Base-by-base conservation (phyloP, 306 rosid genomes). In the Inga laurina region DNA sequence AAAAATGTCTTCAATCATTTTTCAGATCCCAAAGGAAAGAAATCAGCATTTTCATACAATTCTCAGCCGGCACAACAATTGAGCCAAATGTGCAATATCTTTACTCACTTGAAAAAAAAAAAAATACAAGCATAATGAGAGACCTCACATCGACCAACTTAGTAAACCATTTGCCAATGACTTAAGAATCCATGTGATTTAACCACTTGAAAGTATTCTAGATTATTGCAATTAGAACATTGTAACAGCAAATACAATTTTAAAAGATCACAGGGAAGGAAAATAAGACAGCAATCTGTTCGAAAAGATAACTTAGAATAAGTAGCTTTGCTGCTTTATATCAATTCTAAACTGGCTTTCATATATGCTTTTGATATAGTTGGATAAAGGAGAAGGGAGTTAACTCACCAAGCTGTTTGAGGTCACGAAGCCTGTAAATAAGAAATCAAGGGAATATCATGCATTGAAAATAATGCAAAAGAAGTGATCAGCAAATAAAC, bases 381-480 rank as follows among this genome's bases (percentile, higher is more conserved):
- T 81, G 16, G 34, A 74, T 43, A 45, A 37, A 76, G 24, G 39
- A 77, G 85, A 64, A 49, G 5, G 3, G 39, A 18, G 72, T 14
- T 57, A 74, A 90, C 97, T 90, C 86, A 92, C 99, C 99, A 0
- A 96, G 94, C 85, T 96, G 99, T 69, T 96, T 96, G 89, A 96
- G 86, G 10, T 96, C 99, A 19, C 99, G 93, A 90, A 96, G 99
- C 93, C 99, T 93, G 91, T 71, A 84, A 76, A 80, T 45, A 85
- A 14, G 18, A 2, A 39, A 46, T 77, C 64, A 43, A 12, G 45
- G 12, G 30, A 14, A 68, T 74, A 69, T 74, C 74, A 12, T 32
- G 59, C 49, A 70, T 35, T 44, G 45, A 37, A n/a, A 71, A 57
- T 39, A 83, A 22, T 22, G 10, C 10, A 4, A 66, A 52, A 35